phyloP scores from a whole-genome alignment of 169 alveolate species.

The Ichthyophthirius multifiliis region DNA sequence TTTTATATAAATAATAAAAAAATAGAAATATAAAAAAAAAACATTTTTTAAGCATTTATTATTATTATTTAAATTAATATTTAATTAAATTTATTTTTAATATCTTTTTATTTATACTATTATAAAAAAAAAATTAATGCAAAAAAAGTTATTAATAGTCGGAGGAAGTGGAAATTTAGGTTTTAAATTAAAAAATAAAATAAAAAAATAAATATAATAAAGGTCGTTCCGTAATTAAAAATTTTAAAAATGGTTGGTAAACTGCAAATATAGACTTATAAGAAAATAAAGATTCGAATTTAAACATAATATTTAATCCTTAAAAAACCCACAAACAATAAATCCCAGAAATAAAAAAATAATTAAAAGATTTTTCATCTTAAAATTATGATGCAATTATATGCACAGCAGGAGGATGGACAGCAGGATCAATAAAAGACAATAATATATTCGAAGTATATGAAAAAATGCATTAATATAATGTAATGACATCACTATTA shows the following conservation, averaged over 20 bases:
- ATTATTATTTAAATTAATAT: too few relatives aligned
- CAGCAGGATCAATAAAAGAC: slow-evolving; percentile 54
- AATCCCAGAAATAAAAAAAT: slow-evolving; percentile 8
- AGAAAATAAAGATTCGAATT: slow-evolving; percentile 48
- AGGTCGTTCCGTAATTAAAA: slow-evolving; percentile 56
- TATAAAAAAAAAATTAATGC: too few relatives aligned
- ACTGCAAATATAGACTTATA: slow-evolving; percentile 52
- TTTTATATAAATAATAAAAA: too few relatives aligned
- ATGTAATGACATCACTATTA: slow-evolving; percentile 51
- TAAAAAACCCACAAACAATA: slow-evolving; percentile 8
- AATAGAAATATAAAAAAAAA: too few relatives aligned
- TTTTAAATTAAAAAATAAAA: not conserved
- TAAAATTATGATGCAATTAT: slow-evolving; percentile 35
- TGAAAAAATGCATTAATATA: slow-evolving; percentile 31
- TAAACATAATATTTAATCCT: slow-evolving; percentile 27
- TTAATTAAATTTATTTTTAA: too few relatives aligned
- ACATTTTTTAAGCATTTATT: too few relatives aligned
- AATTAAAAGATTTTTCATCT: not conserved
- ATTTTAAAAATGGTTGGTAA: slow-evolving; percentile 61
- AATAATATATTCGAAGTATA: slow-evolving; percentile 39
- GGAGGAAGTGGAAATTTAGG: slow-evolving; percentile 67
- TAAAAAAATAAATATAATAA: not conserved
- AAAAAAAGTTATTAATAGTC: slow-evolving; percentile 34
- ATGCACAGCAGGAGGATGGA: slow-evolving; percentile 77
- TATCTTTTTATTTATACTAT: too few relatives aligned